Percentiles rank a stretch among this genome's conserved stretches.
phyloP scores from a whole-genome alignment of 139 green algal genomes.

The Pseudopediastrum boryanum region DNA sequence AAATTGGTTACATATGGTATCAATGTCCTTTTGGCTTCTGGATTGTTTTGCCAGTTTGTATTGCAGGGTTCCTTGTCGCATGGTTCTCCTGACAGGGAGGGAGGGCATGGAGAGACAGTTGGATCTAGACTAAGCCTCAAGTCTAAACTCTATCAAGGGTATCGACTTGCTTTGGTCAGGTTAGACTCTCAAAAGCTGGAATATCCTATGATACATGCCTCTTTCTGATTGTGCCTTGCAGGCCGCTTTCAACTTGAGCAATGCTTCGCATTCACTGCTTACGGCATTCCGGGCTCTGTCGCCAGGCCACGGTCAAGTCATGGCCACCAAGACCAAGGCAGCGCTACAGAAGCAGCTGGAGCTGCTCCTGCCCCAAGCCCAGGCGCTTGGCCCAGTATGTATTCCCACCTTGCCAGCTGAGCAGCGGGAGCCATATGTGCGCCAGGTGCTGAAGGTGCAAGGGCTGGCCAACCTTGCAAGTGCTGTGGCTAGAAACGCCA shows the following conservation, averaged over 20 bases:
- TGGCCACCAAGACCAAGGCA: conserved; percentile 41
- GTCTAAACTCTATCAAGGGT: too few relatives aligned
- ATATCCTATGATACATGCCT: too few relatives aligned
- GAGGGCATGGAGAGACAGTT: too few relatives aligned
- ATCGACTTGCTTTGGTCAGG: too few relatives aligned
- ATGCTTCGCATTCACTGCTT: conserved; percentile 78
- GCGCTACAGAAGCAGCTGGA: conserved; percentile 48
- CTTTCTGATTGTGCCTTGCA: conserved; percentile 50
- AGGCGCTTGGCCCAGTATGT: conserved; percentile 31
- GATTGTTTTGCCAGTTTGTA: too few relatives aligned
- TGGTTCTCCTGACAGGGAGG: too few relatives aligned
- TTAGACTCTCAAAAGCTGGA: too few relatives aligned
- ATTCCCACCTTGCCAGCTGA: conserved; percentile 33
- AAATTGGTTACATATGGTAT: too few relatives aligned
- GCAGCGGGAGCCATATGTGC: conserved; percentile 51
- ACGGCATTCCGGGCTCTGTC: conserved; percentile 75
- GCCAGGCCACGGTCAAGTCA: conserved; percentile 41
- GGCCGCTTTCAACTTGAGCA: conserved; percentile 76
- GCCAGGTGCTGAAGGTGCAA: conserved; percentile 36
- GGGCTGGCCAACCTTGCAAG: conserved; percentile 68
- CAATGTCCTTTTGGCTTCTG: too few relatives aligned
- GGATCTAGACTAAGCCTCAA: too few relatives aligned
- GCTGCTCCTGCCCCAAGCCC: conserved; percentile 34
- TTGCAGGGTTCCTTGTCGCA: too few relatives aligned
- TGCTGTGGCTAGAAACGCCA: conserved; percentile 65